Evolutionary conservation across 2,329 filamentous ascomycete genomes (phyloP), one percentile per base, ranked within the genome.

Genomic region (Cladosporium halotolerans): DNA sequence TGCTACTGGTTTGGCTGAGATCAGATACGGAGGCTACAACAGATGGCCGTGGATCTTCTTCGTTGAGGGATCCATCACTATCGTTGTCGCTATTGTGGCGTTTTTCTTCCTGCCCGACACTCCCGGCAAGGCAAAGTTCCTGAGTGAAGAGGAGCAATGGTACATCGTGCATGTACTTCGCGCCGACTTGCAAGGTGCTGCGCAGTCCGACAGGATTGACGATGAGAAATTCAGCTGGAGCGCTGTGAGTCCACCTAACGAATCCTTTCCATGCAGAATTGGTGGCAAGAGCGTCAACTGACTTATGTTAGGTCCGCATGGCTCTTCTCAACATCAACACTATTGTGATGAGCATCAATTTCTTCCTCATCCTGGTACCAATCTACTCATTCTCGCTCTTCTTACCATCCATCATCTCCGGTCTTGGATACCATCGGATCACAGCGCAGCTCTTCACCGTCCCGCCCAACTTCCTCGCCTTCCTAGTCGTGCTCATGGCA

Each of bases 81-180:
- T 84, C 4, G 53, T 79, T 3, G 72, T 80, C 2, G 77, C 78
- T 0, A 61, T 77, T 2, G 59, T 79, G 3, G 74, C 79, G 2
- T 84, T 73, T 63, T 79, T 79, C 58, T 72, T 72, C 49, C 64
- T 81, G 7, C 78, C 78, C 0, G 76, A 80, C 55, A 80, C 77
- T 16, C 79, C 78, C 2, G 69, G 73, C 39, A 78, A 96, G 96
- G 88, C 92, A 93, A 77, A 89, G 83, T 72, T 70, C 54, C 54
- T 72, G 13, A 65, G 59, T 19, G 51, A 54, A 33, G 60, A 65
- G 42, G 67, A 71, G 56, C 63, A 64, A 40, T 53, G 50, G 41
- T 57, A 60, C 28, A 66, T 66, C 28, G 59, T 62, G 13, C 57
- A 62, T 33, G 57, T 64, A 16, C 64, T 72, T 47, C 57, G 61